A percentile compares a stretch with the other conserved stretches of the same genome.
Conservation (phyloP, 2,329 filamentous ascomycete species). For the Pezicula neosporulosa region DNA sequence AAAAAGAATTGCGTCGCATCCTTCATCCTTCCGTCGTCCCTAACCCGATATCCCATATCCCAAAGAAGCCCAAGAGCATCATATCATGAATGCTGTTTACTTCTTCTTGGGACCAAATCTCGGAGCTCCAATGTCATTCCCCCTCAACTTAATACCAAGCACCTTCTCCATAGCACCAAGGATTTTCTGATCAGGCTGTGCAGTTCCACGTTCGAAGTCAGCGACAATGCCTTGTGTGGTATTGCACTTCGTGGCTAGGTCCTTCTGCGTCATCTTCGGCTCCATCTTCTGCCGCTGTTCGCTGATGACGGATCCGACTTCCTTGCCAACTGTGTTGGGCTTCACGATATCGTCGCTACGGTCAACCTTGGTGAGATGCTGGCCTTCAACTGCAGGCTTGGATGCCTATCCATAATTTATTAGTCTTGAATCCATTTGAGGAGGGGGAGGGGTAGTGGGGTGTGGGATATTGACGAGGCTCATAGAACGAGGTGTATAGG, state of each 20-base stretch:
- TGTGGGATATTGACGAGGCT: background rate
- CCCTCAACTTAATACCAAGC: constrained; percentile 84
- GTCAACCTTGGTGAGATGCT: constrained; percentile 97
- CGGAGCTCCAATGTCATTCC: constrained; percentile 79
- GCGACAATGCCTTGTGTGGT: constrained; percentile 76
- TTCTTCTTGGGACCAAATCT: constrained; percentile 76
- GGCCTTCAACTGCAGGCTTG: constrained; percentile 68
- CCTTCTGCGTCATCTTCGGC: constrained; percentile 96
- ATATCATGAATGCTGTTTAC: constrained; percentile 13
- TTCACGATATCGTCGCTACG: constrained; percentile 96
- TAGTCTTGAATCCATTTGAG: constrained; percentile 2
- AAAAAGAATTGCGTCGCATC: too few relatives aligned
- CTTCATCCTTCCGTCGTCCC: constrained; percentile 2
- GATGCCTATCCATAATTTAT: constrained; percentile 34
- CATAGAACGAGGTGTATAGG: background rate
- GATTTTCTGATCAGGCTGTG: constrained; percentile 79
- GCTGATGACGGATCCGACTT: constrained; percentile 80
- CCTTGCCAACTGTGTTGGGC: constrained; percentile 82
- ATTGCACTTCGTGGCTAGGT: constrained; percentile 83
- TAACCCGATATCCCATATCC: background rate
- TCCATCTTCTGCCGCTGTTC: constrained; percentile 75
- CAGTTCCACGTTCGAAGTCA: constrained; percentile 80
- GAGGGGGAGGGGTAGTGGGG: constrained; percentile 1
- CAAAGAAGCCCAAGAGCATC: background rate
- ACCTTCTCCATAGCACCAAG: constrained; percentile 75